Evolutionary conservation across 345 rosid genomes (phyloP).

Genomic region (Salix viminalis): DNA sequence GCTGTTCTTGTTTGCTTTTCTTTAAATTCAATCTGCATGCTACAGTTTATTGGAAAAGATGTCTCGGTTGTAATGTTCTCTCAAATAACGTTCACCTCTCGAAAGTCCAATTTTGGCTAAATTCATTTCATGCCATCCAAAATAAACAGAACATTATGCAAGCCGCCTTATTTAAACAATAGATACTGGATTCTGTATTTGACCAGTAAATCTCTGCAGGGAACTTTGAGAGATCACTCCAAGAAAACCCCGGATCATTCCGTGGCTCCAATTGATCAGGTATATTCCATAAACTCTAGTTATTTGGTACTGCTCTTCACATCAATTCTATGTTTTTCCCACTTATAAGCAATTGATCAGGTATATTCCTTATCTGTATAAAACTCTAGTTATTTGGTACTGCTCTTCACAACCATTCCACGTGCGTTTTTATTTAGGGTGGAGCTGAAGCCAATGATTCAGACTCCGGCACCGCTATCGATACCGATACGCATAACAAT

Average conservation of each 20-base stretch:
- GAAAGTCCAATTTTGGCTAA: not conserved
- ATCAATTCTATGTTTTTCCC: not conserved
- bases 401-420: not conserved
- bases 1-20: not conserved
- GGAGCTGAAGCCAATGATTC: constrained; percentile 49
- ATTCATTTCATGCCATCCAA: not conserved
- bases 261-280: constrained; percentile 45
- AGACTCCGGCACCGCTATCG: constrained; percentile 35
- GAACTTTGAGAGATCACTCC: constrained; percentile 59
- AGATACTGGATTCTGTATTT: not conserved
- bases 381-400: not conserved
- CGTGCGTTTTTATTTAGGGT: constrained; percentile 25
- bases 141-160: not conserved
- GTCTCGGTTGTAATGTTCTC: not conserved
- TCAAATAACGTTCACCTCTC: not conserved
- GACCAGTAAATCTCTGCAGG: constrained; percentile 37
- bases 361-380: too few species aligned
- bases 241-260: constrained; percentile 56
- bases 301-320: not conserved
- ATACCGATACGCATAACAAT: constrained; percentile 36
- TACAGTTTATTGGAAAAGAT: not conserved
- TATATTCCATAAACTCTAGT: not conserved
- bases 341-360: too few species aligned
- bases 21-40: not conserved
- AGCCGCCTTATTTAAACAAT: not conserved